phyloP scores from a whole-genome alignment of 2,329 filamentous ascomycete genomes.

The Colletotrichum godetiae region DNA sequence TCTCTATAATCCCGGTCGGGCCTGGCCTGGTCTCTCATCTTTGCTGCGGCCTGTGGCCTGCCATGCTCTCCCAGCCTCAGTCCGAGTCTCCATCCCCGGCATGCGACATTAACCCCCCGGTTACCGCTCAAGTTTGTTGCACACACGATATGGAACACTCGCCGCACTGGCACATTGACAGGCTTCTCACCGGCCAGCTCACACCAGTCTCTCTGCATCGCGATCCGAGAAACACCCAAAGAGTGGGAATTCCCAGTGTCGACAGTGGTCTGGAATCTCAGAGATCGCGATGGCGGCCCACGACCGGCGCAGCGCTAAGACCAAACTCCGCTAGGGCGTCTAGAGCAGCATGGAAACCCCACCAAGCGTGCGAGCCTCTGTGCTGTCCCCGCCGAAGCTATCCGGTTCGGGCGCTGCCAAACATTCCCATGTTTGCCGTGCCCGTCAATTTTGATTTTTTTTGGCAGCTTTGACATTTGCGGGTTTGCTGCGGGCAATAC shows the following conservation, averaged over 20 bases:
- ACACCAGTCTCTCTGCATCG: neutral
- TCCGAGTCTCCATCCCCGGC: conserved; percentile 1
- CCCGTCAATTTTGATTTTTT: neutral
- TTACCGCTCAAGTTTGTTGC: neutral
- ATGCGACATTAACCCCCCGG: conserved; percentile 4
- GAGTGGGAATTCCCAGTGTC: neutral
- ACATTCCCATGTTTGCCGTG: conserved; percentile 16
- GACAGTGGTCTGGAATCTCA: conserved; percentile 27
- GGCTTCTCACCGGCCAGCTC: neutral
- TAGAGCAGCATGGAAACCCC: neutral
- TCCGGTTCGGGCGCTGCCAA: conserved; percentile 22
- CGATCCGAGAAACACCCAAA: neutral
- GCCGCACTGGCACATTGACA: neutral
- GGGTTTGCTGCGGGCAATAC: neutral
- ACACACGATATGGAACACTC: neutral
- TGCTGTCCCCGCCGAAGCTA: conserved; percentile 29
- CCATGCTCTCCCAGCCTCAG: neutral
- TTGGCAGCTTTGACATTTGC: neutral
- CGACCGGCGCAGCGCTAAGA: conserved; percentile 1
- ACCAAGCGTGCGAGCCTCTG: neutral
- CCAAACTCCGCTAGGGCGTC: conserved; percentile 10
- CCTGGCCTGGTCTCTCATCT: neutral
- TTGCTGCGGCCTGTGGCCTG: neutral
- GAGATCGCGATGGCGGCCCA: conserved; percentile 30
- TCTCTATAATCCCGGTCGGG: neutral